Base-by-base conservation (phyloP, 768 basidiomycete genomes). In the Guyanaporus albipodus region DNA sequence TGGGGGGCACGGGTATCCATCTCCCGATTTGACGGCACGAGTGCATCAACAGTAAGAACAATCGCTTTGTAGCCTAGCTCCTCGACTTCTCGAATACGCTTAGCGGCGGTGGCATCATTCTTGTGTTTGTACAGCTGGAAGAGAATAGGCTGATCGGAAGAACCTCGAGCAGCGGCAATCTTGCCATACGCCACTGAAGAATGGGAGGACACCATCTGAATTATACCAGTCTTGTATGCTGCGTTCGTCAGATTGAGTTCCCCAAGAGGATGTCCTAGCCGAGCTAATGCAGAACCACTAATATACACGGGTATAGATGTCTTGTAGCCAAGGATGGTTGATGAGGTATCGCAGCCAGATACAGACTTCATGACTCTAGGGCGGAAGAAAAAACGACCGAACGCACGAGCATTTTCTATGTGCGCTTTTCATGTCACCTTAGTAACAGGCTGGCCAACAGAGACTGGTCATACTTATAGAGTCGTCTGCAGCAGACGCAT, bases 41-140 rank as follows among this genome's bases (percentile, higher is more conserved):
- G 73, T 0, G 90, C 87, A 66, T 97, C 93, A 3, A 95, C 92
- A 2, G 93, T 96, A 44, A 97, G 72, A 63, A 91, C 91, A 48
- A 97, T 87, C 1, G 88, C 91, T 38, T 85, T 90, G 67, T 87
- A 94, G 0, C 91, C 90, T 4, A 88, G 67, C 24, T 65, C 61
- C 48, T 86, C 85, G 18, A 91, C 78, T 40, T 87, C 81, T 37
- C 75, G 73, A 14, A 96, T 76, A 23, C 88, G 78, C 50, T 75
- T 73, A 59, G 80, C 82, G 2, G 91, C 90, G 28, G 75, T 71
- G 12, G 67, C 58, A 47, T 89, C 77, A 58, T 88, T 73, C 35
- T 72, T 70, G 67, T 91, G 80, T 58, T 95, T 88, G 70, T 97
- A 95, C 12, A 96, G 70, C 61, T 91, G 88, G 68, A 90, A 91